Base-by-base conservation (phyloP, 805 yeast genomes). In the Sungouiella blattae region DNA sequence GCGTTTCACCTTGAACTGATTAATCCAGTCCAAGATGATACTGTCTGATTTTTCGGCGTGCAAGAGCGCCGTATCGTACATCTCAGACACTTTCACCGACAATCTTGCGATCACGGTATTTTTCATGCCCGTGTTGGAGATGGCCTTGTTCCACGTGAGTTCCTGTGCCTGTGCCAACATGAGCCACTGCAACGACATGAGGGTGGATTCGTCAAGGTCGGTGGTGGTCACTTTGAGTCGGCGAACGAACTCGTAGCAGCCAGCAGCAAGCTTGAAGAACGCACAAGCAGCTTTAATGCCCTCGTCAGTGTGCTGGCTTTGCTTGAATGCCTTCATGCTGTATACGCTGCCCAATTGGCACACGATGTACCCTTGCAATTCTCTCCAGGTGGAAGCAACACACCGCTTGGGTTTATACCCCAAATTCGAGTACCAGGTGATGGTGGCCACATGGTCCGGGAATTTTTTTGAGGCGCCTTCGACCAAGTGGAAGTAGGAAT, bases 151-250 rank as follows among this genome's bases (percentile, higher is more conserved):
- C 96, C 96, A 88, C 33, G 83, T 77, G 9, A 78, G 71, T 52
- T 89, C 96, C 57, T 88, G 96, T 0, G 95, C 93, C 50, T 87
- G 95, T 0, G 95, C 93, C 26, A 84, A 52, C 75, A 76, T 75
- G 23, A 87, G 50, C 9, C 54, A 46, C 24, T 69, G 58, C 35
- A 88, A 59, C 12, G 79, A 64, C 9, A 63, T 58, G 7, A 83
- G 49, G 0, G 86, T 75, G 9, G 69, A 68, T 1, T 38, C 28
- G 26, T 76, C 77, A 11, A 85, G 57, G 34, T 78, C 87, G 69
- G 68, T 20, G 12, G 8, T 14, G n/a, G 28, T 24, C 3, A 26
- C 14, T 4, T 31, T 24, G 16, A 18, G 22, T 20, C 8, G 6
- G 6, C 22, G 22, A 9, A n/a, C 6, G 17, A 27, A 13, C 5